These are phyloP conservation scores for Myriosclerotinia scirpicola DNA, from an alignment of 2,329 filamentous ascomycete species.

Conservation along the genomic window DNA sequence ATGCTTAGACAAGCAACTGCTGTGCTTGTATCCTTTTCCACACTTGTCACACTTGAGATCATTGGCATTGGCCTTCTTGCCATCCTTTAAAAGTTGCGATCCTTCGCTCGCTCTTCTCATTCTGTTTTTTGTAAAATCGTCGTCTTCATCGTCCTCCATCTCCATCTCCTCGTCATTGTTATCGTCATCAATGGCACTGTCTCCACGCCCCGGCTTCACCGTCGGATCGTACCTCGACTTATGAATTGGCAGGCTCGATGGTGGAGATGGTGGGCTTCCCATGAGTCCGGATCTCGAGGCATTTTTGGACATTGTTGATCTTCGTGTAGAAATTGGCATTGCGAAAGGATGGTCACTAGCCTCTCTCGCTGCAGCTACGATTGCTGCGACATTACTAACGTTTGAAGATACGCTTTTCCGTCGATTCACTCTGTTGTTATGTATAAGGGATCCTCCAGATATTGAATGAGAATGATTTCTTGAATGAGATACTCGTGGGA, in stretches of 20 bases:
- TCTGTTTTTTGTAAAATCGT: constrained; percentile 48
- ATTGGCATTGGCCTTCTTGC: constrained; percentile 73
- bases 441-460: constrained; percentile 73
- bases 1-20: constrained; percentile 99
- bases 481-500: constrained; percentile 46
- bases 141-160: constrained; percentile 52
- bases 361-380: constrained; percentile 72
- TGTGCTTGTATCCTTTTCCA: constrained; percentile 99
- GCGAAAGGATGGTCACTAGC: constrained; percentile 57
- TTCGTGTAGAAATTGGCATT: constrained; percentile 61
- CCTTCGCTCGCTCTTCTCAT: constrained; percentile 77
- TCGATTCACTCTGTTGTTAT: constrained; percentile 82
- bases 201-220: constrained; percentile 52
- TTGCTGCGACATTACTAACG: constrained; percentile 70
- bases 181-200: constrained; percentile 70
- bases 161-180: constrained; percentile 59
- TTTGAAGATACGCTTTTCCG: constrained; percentile 89
- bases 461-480: constrained; percentile 81
- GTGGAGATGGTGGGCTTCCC: constrained; percentile 62
- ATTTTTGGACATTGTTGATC: constrained; percentile 68
- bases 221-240: constrained; percentile 49
- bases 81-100: constrained; percentile 76
- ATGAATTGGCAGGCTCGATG: constrained; percentile 65
- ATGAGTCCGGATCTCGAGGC: constrained; percentile 54
- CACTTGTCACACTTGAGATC: constrained; percentile 97